A percentile compares a stretch with the other conserved stretches of the same genome.
Conservation (phyloP, 1,284 basidiomycete genomes). For the Ceratobasidium sp. region DNA sequence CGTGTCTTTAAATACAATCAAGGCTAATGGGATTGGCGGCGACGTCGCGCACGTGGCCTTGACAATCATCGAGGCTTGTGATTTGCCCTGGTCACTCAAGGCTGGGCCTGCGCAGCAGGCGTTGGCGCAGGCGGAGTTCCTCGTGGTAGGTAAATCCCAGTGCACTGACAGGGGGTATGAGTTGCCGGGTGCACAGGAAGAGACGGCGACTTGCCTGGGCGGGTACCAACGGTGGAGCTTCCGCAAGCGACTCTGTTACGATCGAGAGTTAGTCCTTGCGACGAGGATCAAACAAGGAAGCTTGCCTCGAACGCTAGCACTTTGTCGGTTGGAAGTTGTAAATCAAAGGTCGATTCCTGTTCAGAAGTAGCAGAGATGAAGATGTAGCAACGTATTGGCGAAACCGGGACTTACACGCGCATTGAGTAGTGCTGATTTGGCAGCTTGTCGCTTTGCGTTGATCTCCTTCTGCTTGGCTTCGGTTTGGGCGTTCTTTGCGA, state of each 20-base stretch:
- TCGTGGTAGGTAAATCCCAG: conserved; percentile 39
- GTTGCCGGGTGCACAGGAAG: background rate
- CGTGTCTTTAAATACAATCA: background rate
- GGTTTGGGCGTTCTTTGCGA: conserved; percentile 33
- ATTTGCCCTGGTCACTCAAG: background rate
- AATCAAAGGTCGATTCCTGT: conserved; percentile 32
- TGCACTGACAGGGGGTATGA: conserved; percentile 10
- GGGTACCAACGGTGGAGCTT: conserved; percentile 39
- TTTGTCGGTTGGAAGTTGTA: conserved; percentile 41
- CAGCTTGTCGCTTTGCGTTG: conserved; percentile 32
- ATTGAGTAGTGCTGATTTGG: conserved; percentile 35
- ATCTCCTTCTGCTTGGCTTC: conserved; percentile 41
- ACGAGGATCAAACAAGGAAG: conserved; percentile 10
- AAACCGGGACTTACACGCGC: conserved; percentile 18
- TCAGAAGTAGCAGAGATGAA: background rate
- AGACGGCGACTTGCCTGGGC: conserved; percentile 9
- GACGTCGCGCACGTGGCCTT: conserved; percentile 21
- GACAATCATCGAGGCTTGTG: background rate
- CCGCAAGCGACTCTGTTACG: conserved; percentile 15
- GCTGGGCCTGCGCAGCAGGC: background rate
- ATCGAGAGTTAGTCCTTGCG: background rate
- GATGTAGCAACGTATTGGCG: background rate
- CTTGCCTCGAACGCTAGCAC: conserved; percentile 42
- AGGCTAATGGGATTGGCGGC: conserved; percentile 1
- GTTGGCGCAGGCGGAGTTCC: conserved; percentile 34